Evolutionary conservation across 495 filamentous ascomycete genomes (phyloP).

Genomic region (Clavariopsis aquatica): DNA sequence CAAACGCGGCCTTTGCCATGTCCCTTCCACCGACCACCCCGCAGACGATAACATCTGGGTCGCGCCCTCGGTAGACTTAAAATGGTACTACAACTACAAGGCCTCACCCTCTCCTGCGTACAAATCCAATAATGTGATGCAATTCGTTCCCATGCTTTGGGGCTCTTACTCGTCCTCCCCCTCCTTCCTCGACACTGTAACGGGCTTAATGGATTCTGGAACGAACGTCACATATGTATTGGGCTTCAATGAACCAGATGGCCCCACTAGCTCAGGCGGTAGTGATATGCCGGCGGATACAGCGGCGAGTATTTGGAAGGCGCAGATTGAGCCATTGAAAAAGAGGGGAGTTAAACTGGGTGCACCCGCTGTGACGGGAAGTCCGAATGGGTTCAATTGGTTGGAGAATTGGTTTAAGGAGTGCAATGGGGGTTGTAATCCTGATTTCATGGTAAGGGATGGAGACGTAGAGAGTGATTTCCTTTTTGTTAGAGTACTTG

Average conservation of each 20-base stretch:
- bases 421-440: conserved; percentile 56
- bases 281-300: conserved; percentile 54
- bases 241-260: conserved; percentile 76
- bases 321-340: conserved; percentile 65
- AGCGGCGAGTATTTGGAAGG: conserved; percentile 67
- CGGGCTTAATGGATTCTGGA: conserved; percentile 39
- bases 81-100: conserved; percentile 82
- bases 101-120: conserved; percentile 55
- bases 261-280: conserved; percentile 54
- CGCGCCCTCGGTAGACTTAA: conserved; percentile 55
- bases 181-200: conserved; percentile 56
- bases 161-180: conserved; percentile 53
- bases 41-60: conserved; percentile 64
- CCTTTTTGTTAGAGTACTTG: too few relatives aligned
- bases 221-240: conserved; percentile 66
- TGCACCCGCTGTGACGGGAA: conserved; percentile 44
- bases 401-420: conserved; percentile 60
- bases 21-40: conserved; percentile 52
- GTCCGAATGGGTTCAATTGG: conserved; percentile 60
- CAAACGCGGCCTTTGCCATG: conserved; percentile 72
- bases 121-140: conserved; percentile 48
- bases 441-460: conserved; percentile 79
- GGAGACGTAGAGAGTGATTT: too few relatives aligned
- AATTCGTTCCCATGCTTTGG: conserved; percentile 85
- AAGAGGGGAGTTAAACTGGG: conserved; percentile 46